Evolutionary conservation across 2,329 filamentous ascomycete species (phyloP), one percentile per base, ranked within the genome.

Genomic region (Diaporthe velutina): DNA sequence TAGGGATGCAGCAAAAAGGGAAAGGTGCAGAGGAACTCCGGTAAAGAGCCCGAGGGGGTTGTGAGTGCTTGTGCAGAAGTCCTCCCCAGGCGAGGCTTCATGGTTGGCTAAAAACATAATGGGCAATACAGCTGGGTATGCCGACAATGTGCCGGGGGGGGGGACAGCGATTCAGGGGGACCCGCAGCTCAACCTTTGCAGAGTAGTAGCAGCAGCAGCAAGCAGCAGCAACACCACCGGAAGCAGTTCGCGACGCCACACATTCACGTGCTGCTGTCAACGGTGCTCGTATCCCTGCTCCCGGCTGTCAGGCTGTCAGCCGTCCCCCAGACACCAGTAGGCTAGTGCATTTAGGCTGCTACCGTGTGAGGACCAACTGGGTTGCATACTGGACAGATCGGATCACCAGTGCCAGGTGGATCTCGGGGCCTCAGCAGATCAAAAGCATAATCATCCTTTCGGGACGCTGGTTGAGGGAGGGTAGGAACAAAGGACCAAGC

Each of bases 351-450:
- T 38, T 52, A 35, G 42, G 61, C 61, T 66, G 30, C 40, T n/a
- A n/a, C n/a, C n/a, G n/a, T 61, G 57, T 45, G 17, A 5, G 55
- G 55, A 15, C 64, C n/a, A 52, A 22, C 42, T 52, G 61, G 42
- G 3, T 50, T 45, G 22, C 42, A 10, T 45, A n/a, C 28, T 52
- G 42, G 30, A 28, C 45, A 52, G 64, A 54, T 52, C 45, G 64
- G 64, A 68, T 54, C 64, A 52, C 48, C 48, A 68, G 64, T 25
- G 64, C 13, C 64, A 68, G 45, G 64, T 40, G 64, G 64, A 28
- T 28, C 64, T 52, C 9, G 15, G 64, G 60, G 64, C 48, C 64
- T 68, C 64, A 68, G 64, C 64, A 68, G 64, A 68, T 54, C 64
- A 68, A 54, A 68, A 68, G 48, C 64, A 68, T 40, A 54, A 54